phyloP scores from a whole-genome alignment of 106 monocot genomes.

The Cymbidium sinense region DNA sequence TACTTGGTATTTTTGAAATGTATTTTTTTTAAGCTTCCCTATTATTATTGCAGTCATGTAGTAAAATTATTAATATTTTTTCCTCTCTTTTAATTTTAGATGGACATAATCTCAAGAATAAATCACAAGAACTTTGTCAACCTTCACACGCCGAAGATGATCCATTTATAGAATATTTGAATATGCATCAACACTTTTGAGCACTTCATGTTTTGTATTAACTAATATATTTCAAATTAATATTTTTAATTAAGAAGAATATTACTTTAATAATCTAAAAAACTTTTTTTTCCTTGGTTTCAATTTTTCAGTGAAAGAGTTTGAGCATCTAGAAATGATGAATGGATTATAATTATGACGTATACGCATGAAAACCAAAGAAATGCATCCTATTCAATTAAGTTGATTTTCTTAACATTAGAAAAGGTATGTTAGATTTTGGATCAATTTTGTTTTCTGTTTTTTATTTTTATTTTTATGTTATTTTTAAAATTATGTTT shows the following conservation, averaged over 20 bases:
- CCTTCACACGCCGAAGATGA: constrained; percentile 81
- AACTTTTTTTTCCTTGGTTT: background rate
- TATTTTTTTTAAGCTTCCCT: background rate
- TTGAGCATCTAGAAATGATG: constrained; percentile 87
- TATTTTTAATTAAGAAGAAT: background rate
- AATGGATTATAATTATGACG: constrained; percentile 70
- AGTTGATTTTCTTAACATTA: constrained; percentile 64
- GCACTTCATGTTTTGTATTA: constrained; percentile 69
- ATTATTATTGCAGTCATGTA: background rate
- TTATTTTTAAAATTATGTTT: no score
- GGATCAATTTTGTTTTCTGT: no score
- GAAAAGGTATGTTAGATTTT: constrained; percentile 52
- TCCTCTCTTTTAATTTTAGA: constrained; percentile 29
- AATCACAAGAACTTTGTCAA: constrained; percentile 97
- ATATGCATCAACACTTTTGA: constrained; percentile 68
- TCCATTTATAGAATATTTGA: constrained; percentile 91
- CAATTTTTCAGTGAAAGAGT: constrained; percentile 64
- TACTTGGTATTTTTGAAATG: constrained; percentile 15
- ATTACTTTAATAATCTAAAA: background rate
- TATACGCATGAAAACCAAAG: constrained; percentile 85
- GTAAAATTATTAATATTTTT: constrained; percentile 6
- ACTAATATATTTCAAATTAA: background rate
- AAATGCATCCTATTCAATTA: constrained; percentile 53
- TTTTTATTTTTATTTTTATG: no score
- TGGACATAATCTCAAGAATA: constrained; percentile 69